Evolutionary conservation across 495 filamentous ascomycete species (phyloP).

Genomic region (Aspergillus cavernicola): DNA sequence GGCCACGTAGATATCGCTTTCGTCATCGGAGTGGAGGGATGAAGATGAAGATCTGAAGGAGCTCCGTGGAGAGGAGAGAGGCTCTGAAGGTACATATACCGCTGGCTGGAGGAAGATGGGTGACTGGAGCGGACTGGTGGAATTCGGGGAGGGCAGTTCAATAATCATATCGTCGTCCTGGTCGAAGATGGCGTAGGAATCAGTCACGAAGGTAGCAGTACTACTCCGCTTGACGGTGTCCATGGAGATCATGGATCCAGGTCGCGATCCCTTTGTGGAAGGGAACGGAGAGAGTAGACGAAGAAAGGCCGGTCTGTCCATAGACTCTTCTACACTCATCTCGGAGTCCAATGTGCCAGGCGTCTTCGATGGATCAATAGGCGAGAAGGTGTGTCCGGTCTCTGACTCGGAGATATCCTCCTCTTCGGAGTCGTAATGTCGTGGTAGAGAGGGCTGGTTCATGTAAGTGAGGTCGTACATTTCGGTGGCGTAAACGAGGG

Average conservation of each 20-base stretch:
- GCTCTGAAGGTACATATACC: constrained; percentile 31
- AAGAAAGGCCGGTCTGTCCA: constrained; percentile 18
- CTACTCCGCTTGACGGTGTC: constrained; percentile 43
- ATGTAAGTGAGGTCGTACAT: constrained; percentile 41
- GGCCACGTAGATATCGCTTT: constrained; percentile 35
- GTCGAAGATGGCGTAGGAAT: constrained; percentile 33
- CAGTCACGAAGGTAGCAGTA: constrained; percentile 30
- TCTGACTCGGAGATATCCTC: constrained; percentile 43
- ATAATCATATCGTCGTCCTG: constrained; percentile 36
- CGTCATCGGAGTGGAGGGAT: constrained; percentile 33
- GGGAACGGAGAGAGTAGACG: constrained; percentile 22
- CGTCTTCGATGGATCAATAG: constrained; percentile 26
- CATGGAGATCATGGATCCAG: constrained; percentile 40
- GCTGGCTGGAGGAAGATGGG: constrained; percentile 32
- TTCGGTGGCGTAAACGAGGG: constrained; percentile 1
- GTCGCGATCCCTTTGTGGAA: constrained; percentile 26
- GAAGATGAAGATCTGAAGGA: constrained; percentile 31
- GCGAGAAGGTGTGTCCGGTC: constrained; percentile 32
- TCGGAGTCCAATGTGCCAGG: constrained; percentile 28
- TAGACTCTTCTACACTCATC: constrained; percentile 32
- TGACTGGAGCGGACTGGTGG: constrained; percentile 30
- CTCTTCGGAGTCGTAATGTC: constrained; percentile 44
- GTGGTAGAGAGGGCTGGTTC: constrained; percentile 35
- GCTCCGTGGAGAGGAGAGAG: constrained; percentile 13
- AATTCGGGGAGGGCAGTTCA: constrained; percentile 36